phyloP scores from a whole-genome alignment of 805 yeast species.

The Saccharomycopsis capsularis region DNA sequence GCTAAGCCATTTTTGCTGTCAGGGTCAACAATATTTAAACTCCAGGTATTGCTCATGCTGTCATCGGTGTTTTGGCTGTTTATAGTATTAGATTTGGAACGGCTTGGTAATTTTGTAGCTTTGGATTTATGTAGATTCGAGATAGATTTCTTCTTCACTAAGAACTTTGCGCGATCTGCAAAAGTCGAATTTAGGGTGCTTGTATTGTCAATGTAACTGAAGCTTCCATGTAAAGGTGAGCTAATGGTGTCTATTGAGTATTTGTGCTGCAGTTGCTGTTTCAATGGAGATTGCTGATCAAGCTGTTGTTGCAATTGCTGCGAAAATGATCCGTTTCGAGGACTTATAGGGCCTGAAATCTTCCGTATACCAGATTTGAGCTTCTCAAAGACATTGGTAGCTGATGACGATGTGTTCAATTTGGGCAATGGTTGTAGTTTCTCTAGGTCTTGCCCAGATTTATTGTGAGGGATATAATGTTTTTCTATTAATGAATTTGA shows the following conservation, averaged over 20 bases:
- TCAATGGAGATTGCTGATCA: background rate
- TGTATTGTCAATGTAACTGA: no score
- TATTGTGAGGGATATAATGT: background rate
- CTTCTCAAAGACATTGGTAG: slow-evolving; percentile 12
- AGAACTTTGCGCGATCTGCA: slow-evolving; percentile 11
- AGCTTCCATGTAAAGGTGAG: no score
- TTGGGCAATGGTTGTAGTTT: slow-evolving; percentile 6
- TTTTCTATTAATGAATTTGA: slow-evolving; percentile 9
- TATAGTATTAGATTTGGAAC: slow-evolving; percentile 16
- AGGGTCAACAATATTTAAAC: background rate
- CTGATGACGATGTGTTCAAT: slow-evolving; percentile 8
- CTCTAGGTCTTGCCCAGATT: background rate
- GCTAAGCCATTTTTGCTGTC: no score
- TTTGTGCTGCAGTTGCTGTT: background rate
- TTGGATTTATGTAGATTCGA: slow-evolving; percentile 1
- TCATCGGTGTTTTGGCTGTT: slow-evolving; percentile 6
- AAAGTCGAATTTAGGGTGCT: no score
- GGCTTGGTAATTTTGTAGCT: background rate
- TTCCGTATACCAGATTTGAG: slow-evolving; percentile 10
- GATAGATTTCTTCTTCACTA: slow-evolving; percentile 16
- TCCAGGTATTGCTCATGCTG: background rate
- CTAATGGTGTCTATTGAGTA: background rate
- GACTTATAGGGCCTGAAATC: slow-evolving; percentile 10
- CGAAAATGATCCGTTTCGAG: background rate
- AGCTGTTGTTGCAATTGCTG: background rate